Conservation (phyloP, 805 yeast species). For the Lipomyces kockii region DNA sequence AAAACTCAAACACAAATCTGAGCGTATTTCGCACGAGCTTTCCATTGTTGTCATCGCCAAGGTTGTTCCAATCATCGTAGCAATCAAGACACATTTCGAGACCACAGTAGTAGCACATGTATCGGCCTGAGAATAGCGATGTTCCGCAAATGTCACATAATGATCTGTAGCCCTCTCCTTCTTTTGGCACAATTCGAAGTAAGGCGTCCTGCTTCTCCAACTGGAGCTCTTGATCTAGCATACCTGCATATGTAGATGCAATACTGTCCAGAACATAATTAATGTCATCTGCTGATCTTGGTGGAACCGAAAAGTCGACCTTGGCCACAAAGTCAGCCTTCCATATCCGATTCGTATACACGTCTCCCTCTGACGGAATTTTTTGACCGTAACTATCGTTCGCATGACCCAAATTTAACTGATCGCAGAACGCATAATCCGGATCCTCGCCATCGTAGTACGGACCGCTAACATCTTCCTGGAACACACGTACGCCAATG, state of each 20-base stretch:
- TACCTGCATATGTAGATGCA: constrained; percentile 9
- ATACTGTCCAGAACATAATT: constrained; percentile 23
- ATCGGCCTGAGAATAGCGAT: constrained; percentile 28
- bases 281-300: constrained; percentile 13
- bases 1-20: constrained; percentile 31
- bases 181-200: constrained; percentile 29
- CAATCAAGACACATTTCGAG: constrained; percentile 35
- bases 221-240: constrained; percentile 22
- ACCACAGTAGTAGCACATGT: constrained; percentile 35
- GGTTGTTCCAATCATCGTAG: constrained; percentile 26
- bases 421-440: constrained; percentile 27
- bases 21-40: constrained; percentile 28
- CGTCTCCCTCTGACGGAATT: not conserved
- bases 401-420: not conserved
- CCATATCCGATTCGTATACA: constrained; percentile 3
- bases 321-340: constrained; percentile 1
- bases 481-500: constrained; percentile 32
- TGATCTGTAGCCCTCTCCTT: constrained; percentile 30
- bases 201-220: constrained; percentile 16
- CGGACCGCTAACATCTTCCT: constrained; percentile 25
- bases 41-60: constrained; percentile 18
- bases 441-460: constrained; percentile 26
- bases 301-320: constrained; percentile 17
- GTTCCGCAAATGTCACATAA: constrained; percentile 36
- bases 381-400: not conserved